Base-by-base conservation (phyloP, 768 basidiomycete species). In the Xerocomus potaroensis region DNA sequence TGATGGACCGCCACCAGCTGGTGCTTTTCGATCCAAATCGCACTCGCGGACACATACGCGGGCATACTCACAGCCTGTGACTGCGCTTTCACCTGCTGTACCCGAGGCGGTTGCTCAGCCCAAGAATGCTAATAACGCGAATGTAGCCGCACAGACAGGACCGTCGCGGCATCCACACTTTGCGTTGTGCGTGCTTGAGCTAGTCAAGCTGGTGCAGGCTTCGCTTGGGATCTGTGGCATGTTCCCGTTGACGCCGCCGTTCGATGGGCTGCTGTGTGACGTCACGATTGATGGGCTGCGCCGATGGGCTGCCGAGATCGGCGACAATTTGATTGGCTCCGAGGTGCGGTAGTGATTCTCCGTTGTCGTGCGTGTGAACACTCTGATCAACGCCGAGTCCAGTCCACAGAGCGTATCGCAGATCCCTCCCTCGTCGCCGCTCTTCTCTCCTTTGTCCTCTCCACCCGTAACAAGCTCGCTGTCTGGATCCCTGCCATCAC, bases 261-360 rank as follows among this genome's bases (percentile, higher is more conserved):
- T 76, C 34, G 81, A 91, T 62, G 89, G 89, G 1, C 71, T 92
- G 12, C 67, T 92, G 19, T 91, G 89, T 59, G 87, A 92, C 63
- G 66, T 73, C 12, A 89, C 89, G 0, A 77, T 87, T 22, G 79
- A 83, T 22, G 87, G 81, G 5, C 77, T 92, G 27, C 72, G 76
- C 39, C 69, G 66, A 41, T 92, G 89, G 88, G 77, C 79, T 24
- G 57, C 73, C 12, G 77, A 80, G 36, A 73, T 91, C 34, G 87
- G 84, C 11, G 79, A 79, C 51, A 76, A 75, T 8, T 74, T 73
- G 52, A 61, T 83, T 46, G 75, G 76, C 26, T 69, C 85, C 15
- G 86, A 90, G 74, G 85, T 71, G 53, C 55, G 58, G n/a, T n/a
- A n/a, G n/a, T n/a, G n/a, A n/a, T n/a, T n/a, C n/a, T n/a, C n/a